phyloP scores from a whole-genome alignment of 306 rosid species.

The Spatholobus suberectus region DNA sequence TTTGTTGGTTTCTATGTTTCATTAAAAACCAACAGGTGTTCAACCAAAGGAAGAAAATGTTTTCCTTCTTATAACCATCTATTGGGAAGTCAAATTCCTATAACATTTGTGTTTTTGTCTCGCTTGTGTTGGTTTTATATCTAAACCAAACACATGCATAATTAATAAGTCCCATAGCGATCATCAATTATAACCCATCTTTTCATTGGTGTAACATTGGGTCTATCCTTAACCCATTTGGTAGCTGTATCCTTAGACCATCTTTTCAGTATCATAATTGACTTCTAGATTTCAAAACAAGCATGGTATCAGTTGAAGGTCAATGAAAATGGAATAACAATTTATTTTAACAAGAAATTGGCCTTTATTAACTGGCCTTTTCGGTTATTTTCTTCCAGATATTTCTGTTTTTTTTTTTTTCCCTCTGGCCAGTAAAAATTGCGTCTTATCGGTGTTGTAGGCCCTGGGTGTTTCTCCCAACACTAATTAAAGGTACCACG shows the following conservation, averaged over 20 bases:
- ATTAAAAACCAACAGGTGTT: not conserved
- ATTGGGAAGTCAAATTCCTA: not conserved
- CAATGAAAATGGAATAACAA: not conserved
- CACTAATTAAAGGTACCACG: constrained; percentile 37
- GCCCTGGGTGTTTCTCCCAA: constrained; percentile 3
- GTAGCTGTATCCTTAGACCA: not conserved
- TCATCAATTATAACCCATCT: constrained; percentile 1
- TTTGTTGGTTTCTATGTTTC: not conserved
- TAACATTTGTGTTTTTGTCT: not conserved
- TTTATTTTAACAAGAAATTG: not conserved
- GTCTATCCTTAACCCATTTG: not conserved
- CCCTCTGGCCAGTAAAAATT: constrained; percentile 15
- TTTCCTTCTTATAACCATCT: not conserved
- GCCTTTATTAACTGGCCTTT: not conserved
- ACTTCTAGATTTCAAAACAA: not conserved
- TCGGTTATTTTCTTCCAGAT: not conserved
- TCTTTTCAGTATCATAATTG: not conserved
- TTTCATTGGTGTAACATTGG: constrained; percentile 1
- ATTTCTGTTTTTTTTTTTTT: not conserved
- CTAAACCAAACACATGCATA: not conserved
- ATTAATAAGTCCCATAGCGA: not conserved
- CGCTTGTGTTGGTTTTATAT: not conserved
- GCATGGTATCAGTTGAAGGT: not conserved
- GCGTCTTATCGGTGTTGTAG: constrained; percentile 35
- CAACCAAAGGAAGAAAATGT: not conserved